Base-by-base conservation (phyloP, 2,329 filamentous ascomycete species). In the Epichloe gansuensis region DNA sequence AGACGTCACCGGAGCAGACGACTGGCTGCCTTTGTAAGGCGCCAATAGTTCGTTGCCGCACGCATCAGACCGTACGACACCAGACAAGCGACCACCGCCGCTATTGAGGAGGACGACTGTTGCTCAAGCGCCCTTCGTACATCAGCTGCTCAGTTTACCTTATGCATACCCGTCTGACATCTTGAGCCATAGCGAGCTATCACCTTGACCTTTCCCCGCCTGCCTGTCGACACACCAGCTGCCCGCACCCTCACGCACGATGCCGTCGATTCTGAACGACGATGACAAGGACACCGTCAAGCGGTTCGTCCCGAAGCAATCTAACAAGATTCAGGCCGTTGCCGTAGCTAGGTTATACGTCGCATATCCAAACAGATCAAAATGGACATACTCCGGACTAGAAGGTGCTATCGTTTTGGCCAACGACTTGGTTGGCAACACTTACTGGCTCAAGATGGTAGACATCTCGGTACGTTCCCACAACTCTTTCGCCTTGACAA, bases 241-340 rank as follows among this genome's bases (percentile, higher is more conserved):
- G 17, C 52, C 49, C 34, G 9, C 37, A 35, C 47, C 52, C 45
- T 37, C 50, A 71, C 61, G 5, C 44, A 52, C 44, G 58, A 81
- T 81, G 78, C 78, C 78, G 62, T 80, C 78, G 43, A 77, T 95
- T 59, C 81, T 98, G 53, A 88, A 78, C 67, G 91, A 96, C 65
- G 86, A 91, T 64, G 93, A 98, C 75, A 96, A 95, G 78, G 88
- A 94, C 73, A 95, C 84, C 56, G 91, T 98, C 71, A 95, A 94
- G 75, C 85, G 93, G 67, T 86, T 85, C 61, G 88, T 98, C 52
- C 91, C 93, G 56, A 96, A 95, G 70, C 82, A 89, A 58, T 83
- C 84, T 63, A 98, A 97, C 82, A 97, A 97, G 77, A 97, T 98
- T 70, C 88, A 94, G 60, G 90, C 91, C 56, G 91, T 95, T 59